Conservation (phyloP, 768 basidiomycete species). For the Brasilioporus rufonigricans region DNA sequence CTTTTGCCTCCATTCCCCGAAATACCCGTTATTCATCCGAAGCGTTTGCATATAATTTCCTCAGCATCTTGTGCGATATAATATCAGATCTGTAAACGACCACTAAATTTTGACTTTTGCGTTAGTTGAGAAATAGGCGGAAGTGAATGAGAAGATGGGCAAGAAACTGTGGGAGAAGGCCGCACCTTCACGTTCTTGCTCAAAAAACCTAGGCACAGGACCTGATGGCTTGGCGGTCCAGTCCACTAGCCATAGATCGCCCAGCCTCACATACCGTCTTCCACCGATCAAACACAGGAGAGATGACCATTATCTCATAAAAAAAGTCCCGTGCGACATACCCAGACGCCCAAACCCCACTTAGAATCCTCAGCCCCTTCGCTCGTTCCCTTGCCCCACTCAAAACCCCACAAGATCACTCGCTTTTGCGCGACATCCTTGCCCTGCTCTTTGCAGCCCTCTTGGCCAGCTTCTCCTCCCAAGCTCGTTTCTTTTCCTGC, state of each 20-base stretch:
- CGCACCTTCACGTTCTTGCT: not conserved
- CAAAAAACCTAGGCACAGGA: not conserved
- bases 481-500: slow-evolving; percentile 61
- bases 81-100: not conserved
- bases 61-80: not conserved
- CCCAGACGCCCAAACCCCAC: slow-evolving; percentile 1
- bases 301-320: slow-evolving; percentile 1
- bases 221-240: no score
- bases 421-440: slow-evolving; percentile 24
- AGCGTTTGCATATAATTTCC: not conserved
- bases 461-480: slow-evolving; percentile 40
- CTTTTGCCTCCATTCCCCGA: not conserved
- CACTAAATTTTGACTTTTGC: not conserved
- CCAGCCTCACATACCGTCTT: not conserved
- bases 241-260: not conserved
- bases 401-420: slow-evolving; percentile 3
- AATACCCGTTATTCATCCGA: not conserved
- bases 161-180: not conserved
- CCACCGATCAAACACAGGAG: not conserved
- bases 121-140: not conserved
- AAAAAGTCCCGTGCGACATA: slow-evolving; percentile 9
- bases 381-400: not conserved
- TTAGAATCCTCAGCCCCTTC: not conserved
- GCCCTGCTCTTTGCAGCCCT: slow-evolving; percentile 35
- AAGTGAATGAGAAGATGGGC: not conserved